These are phyloP conservation scores for Margaritispora aquatica DNA, from an alignment of 495 filamentous ascomycete species.

Conservation along the genomic window DNA sequence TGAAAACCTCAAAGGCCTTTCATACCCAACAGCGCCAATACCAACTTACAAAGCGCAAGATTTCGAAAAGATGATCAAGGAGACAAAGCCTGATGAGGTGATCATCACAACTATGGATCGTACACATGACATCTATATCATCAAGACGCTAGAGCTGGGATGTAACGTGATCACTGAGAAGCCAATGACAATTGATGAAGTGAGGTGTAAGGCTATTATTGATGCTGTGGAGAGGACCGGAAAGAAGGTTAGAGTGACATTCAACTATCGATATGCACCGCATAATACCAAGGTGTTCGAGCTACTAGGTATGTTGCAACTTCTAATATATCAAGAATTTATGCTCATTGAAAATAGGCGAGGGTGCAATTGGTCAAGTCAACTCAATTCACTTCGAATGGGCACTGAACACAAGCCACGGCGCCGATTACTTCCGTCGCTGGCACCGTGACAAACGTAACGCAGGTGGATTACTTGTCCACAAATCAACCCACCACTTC, in stretches of 20 bases:
- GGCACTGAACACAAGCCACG: conserved; percentile 53
- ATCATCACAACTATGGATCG: conserved; percentile 55
- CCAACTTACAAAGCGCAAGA: conserved; percentile 43
- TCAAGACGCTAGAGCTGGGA: conserved; percentile 47
- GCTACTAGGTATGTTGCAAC: conserved; percentile 30
- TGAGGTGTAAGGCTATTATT: conserved; percentile 43
- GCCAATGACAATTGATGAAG: conserved; percentile 53
- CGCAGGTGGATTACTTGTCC: conserved; percentile 46
- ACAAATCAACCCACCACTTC: conserved; percentile 46
- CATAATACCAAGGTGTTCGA: conserved; percentile 45
- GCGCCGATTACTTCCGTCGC: conserved; percentile 55
- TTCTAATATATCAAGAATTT: not conserved
- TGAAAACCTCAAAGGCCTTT: conserved; percentile 26
- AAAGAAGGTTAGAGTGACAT: conserved; percentile 37
- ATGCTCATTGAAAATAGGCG: not conserved
- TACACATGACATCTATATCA: conserved; percentile 50
- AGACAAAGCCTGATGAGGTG: conserved; percentile 47
- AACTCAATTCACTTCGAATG: conserved; percentile 54
- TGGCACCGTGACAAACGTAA: conserved; percentile 56
- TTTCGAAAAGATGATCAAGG: conserved; percentile 48
- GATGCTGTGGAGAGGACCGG: conserved; percentile 33
- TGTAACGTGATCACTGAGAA: conserved; percentile 53
- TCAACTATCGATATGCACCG: conserved; percentile 47
- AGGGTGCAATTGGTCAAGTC: conserved; percentile 44
- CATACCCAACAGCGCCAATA: conserved; percentile 29